A percentile compares a stretch with the other conserved stretches of the same genome.
Conservation (phyloP, 2,329 filamentous ascomycete species). For the Pezicula carpinea region DNA sequence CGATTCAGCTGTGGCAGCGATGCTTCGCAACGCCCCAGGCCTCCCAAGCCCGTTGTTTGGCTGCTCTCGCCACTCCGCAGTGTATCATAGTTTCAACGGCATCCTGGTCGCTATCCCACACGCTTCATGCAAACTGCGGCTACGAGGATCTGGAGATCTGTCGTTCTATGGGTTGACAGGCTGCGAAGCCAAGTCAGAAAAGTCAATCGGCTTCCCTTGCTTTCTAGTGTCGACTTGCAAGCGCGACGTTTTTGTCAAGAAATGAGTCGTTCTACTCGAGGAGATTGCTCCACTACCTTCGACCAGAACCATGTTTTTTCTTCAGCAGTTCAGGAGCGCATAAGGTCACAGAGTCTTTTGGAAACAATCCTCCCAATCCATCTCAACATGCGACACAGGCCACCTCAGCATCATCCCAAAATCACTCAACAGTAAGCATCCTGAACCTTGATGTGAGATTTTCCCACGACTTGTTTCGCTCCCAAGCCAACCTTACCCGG, state of each 20-base stretch:
- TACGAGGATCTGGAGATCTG: neutral
- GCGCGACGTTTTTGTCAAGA: neutral
- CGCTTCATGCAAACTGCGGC: neutral
- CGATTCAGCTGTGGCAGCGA: conserved; percentile 8
- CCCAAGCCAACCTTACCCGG: too few species aligned
- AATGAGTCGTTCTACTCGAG: neutral
- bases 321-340: conserved; percentile 4
- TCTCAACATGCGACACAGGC: conserved; percentile 15
- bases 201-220: neutral
- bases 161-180: neutral
- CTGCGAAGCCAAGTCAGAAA: neutral
- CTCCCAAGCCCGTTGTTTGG: neutral
- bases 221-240: neutral
- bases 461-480: too few species aligned
- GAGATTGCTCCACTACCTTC: neutral
- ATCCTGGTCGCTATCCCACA: neutral
- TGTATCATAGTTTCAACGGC: neutral
- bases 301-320: too few species aligned
- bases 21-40: conserved; percentile 7
- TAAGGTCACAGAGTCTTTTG: conserved; percentile 14
- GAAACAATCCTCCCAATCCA: conserved; percentile 12
- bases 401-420: conserved; percentile 1
- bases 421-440: neutral
- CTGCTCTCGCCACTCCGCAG: neutral
- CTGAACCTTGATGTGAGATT: too few species aligned